These are phyloP conservation scores for Botrytis fragariae DNA, from an alignment of 2,329 filamentous ascomycete species.

Conservation along the genomic window DNA sequence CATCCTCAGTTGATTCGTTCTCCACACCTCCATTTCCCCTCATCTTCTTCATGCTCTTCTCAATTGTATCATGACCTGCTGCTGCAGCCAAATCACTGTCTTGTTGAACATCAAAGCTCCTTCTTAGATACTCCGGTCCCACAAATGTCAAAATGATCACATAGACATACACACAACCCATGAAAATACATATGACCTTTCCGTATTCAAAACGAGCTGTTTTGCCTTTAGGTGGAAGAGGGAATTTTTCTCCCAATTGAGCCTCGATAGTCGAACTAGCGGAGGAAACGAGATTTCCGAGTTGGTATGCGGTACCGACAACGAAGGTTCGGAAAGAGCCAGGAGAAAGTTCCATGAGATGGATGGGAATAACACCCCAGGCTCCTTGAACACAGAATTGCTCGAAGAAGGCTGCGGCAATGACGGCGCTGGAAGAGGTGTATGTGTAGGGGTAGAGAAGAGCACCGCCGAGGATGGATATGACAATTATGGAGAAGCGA, in stretches of 20 bases:
- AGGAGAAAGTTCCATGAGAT: slow-evolving; percentile 71
- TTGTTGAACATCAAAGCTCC: slow-evolving; percentile 20
- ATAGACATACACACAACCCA: slow-evolving; percentile 52
- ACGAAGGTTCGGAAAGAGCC: slow-evolving; percentile 69
- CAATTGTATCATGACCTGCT: slow-evolving; percentile 19
- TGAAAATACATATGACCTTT: slow-evolving; percentile 85
- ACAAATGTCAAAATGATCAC: slow-evolving; percentile 18
- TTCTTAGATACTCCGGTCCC: slow-evolving; percentile 16
- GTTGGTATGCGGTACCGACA: slow-evolving; percentile 69
- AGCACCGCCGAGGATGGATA: slow-evolving; percentile 66
- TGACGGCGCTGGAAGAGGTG: slow-evolving; percentile 58
- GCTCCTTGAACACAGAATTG: slow-evolving; percentile 77
- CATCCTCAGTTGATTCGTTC: background rate
- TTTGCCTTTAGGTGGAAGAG: slow-evolving; percentile 56
- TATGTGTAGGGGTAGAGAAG: slow-evolving; percentile 84
- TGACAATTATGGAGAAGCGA: slow-evolving; percentile 64
- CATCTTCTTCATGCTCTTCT: slow-evolving; percentile 31
- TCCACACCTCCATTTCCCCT: background rate
- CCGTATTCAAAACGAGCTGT: slow-evolving; percentile 69
- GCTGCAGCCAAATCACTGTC: slow-evolving; percentile 18
- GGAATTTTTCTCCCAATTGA: slow-evolving; percentile 71
- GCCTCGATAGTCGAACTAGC: slow-evolving; percentile 77
- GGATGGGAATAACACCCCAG: slow-evolving; percentile 72
- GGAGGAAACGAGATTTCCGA: slow-evolving; percentile 72
- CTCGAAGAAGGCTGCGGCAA: slow-evolving; percentile 80